Evolutionary conservation across 2,329 filamentous ascomycete genomes (phyloP).

Genomic region (Nothopassalora personata): DNA sequence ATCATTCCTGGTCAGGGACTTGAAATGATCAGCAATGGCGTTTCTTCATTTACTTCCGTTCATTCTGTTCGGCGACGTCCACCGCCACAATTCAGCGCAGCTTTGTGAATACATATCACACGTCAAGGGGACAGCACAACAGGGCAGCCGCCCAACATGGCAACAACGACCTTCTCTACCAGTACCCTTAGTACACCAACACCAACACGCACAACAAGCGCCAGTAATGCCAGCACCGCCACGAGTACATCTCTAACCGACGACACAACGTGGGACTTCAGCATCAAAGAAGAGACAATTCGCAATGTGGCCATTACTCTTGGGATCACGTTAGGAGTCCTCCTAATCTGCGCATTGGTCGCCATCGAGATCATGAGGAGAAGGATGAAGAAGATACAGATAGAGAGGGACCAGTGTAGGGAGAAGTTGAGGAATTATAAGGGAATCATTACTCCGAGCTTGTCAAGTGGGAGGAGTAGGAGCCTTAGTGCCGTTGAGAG

Average conservation of each 20-base stretch:
- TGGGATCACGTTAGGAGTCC: constrained; percentile 11
- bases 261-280: constrained; percentile 11
- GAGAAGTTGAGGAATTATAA: background rate
- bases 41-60: no score
- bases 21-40: background rate
- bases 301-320: constrained; percentile 12
- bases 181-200: background rate
- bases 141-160: background rate
- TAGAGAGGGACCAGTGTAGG: constrained; percentile 3
- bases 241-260: constrained; percentile 1
- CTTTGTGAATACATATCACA: no score
- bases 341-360: constrained; percentile 10
- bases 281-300: constrained; percentile 11
- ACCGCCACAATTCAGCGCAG: no score
- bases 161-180: constrained; percentile 3
- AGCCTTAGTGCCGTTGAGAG: background rate
- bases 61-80: no score
- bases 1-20: background rate
- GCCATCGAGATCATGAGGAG: constrained; percentile 11
- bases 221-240: background rate
- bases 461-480: background rate
- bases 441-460: background rate
- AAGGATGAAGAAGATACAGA: constrained; percentile 7
- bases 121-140: no score
- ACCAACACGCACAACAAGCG: background rate